Conservation (phyloP, 768 basidiomycete genomes). For the Tricholoma saponaceum region DNA sequence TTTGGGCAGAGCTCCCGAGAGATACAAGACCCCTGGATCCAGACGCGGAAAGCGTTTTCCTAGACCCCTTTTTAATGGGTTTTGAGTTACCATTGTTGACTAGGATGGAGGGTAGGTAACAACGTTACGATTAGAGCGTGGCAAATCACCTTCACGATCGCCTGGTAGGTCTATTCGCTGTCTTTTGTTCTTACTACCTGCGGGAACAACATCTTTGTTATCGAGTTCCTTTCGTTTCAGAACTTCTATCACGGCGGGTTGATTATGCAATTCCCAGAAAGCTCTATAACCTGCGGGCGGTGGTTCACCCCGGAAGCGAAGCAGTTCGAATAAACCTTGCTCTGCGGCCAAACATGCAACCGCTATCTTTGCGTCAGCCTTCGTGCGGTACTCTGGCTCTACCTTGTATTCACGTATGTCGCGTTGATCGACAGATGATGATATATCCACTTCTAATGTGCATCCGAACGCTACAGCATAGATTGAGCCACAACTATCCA, state of each 20-base stretch:
- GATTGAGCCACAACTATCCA: background rate
- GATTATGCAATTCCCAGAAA: conserved; percentile 30
- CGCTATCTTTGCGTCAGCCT: conserved; percentile 59
- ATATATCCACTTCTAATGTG: conserved; percentile 39
- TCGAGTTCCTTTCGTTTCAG: conserved; percentile 34
- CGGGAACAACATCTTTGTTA: conserved; percentile 16
- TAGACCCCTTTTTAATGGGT: conserved; percentile 5
- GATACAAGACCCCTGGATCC: conserved; percentile 25
- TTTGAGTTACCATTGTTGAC: conserved; percentile 22
- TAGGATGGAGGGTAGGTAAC: background rate
- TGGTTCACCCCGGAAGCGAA: conserved; percentile 47
- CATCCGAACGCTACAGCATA: conserved; percentile 49
- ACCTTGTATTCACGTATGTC: conserved; percentile 43
- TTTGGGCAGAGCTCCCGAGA: conserved; percentile 19
- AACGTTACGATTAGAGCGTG: background rate
- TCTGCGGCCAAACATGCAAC: conserved; percentile 49
- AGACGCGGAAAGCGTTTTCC: conserved; percentile 25
- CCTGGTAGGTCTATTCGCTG: background rate
- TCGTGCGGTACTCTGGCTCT: conserved; percentile 47
- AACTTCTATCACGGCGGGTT: conserved; percentile 15
- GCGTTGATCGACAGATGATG: conserved; percentile 22
- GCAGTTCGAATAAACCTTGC: conserved; percentile 53
- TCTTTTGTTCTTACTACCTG: background rate
- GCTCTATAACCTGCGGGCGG: conserved; percentile 39
- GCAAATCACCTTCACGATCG: background rate